Base-by-base conservation (phyloP, 352 stramenopile species). In the Thalassiosira mediterranea region DNA sequence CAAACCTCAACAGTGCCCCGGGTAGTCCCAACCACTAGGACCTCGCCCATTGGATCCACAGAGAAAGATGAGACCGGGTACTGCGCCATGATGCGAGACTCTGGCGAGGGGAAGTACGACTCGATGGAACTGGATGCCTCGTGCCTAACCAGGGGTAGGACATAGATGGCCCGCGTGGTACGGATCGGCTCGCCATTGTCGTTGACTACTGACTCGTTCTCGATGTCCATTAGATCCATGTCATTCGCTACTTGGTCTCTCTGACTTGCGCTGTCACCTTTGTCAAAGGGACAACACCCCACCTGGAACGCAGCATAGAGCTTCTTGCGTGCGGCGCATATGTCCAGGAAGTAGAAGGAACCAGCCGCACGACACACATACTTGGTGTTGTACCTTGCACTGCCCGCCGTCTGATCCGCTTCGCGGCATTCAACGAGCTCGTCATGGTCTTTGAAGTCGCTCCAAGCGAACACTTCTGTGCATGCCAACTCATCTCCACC, bases 401-500 rank as follows among this genome's bases (percentile, higher is more conserved):
- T 29, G n/a, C n/a, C n/a, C n/a, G n/a, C n/a, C n/a, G n/a, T n/a
- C n/a, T n/a, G n/a, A n/a, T n/a, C n/a, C 10, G 0, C 13, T n/a
- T 38, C 15, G 31, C 21, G 21, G n/a, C 72, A 15, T 15, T 17
- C 49, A 52, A 52, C 68, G 15, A 29, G 10, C 21, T 31, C 17
- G 8, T 77, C 51, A 8, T 42, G 4, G 23, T 28, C 47, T n/a
- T n/a, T n/a, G 3, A 26, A 21, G 29, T 72, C 65, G 3, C 56
- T 80, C 79, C 80, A 88, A 17, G 56, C 42, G 17, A 76, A 65
- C 0, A 88, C 28, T 72, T 87, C 79, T 21, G 61, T 79, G 60
- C 68, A 80, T 21, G 38, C 44, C 3, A 64, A 15, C 10, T 58
- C 56, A 40, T 59, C 34, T n/a, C 38, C 47, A 13, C 17, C 64